Percentiles rank a stretch among this genome's conserved stretches.
Conservation (phyloP, 768 basidiomycete genomes). For the Lactarius indigo region DNA sequence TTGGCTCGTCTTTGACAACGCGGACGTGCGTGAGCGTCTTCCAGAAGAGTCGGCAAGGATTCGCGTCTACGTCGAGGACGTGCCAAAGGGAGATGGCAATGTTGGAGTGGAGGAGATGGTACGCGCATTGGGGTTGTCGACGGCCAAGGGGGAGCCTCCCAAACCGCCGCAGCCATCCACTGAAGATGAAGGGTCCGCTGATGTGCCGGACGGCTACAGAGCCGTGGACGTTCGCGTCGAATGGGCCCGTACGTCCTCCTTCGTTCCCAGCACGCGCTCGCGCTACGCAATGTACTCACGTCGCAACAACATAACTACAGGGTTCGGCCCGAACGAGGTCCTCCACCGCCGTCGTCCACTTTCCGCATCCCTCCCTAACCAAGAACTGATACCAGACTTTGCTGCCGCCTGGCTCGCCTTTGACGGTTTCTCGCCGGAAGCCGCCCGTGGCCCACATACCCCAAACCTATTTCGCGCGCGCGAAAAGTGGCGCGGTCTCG, state of each 20-base stretch:
- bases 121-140: constrained; percentile 4
- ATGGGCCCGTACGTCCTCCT: constrained; percentile 9
- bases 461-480: constrained; percentile 12
- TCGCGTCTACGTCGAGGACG: constrained; percentile 4
- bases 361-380: neutral
- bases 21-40: constrained; percentile 2
- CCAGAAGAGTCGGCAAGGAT: neutral
- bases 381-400: neutral
- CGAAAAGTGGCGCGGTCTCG: constrained; percentile 14
- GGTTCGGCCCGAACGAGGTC: neutral
- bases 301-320: neutral
- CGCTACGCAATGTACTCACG: neutral
- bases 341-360: neutral
- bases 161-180: neutral
- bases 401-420: constrained; percentile 19
- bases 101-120: constrained; percentile 22
- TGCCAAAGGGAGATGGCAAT: constrained; percentile 12
- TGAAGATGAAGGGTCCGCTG: neutral
- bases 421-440: constrained; percentile 17
- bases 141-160: neutral
- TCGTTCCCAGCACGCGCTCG: neutral
- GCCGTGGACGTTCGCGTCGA: neutral
- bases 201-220: neutral
- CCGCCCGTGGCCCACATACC: constrained; percentile 13
- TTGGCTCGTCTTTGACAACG: constrained; percentile 19